Conservation (phyloP, 176 grass and related monocot genomes). For the Paspalum notatum region DNA sequence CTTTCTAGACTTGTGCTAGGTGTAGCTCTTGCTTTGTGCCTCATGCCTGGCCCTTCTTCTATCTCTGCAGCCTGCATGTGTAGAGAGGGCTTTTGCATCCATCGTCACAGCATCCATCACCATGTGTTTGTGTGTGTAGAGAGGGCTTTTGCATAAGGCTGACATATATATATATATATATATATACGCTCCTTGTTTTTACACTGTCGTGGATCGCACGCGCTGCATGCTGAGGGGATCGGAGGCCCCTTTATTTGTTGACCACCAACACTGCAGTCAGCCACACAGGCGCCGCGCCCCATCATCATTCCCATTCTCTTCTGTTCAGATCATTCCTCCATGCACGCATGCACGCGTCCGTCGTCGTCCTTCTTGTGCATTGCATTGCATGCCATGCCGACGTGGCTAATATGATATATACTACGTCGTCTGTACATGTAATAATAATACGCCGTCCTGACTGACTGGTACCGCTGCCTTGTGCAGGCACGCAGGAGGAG, state of each 20-base stretch:
- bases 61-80: too few species aligned
- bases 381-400: background rate
- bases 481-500: constrained; percentile 94
- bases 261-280: background rate
- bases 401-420: background rate
- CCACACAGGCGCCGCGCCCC: background rate
- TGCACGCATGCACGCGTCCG: background rate
- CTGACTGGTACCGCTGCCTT: background rate
- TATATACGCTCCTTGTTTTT: constrained; percentile 52
- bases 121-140: too few species aligned
- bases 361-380: too few species aligned
- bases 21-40: too few species aligned
- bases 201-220: constrained; percentile 54
- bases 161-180: too few species aligned
- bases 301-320: background rate
- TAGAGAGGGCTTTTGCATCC: too few species aligned
- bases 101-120: too few species aligned
- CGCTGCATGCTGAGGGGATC: background rate
- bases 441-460: background rate
- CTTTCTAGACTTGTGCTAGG: too few species aligned
- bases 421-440: background rate
- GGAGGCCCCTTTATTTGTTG: background rate
- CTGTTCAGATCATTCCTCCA: constrained; percentile 23
- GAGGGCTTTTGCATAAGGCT: constrained; percentile 78
- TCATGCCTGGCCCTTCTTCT: too few species aligned